phyloP scores from a whole-genome alignment of 768 basidiomycete species.

The Lyophyllum shimeji region DNA sequence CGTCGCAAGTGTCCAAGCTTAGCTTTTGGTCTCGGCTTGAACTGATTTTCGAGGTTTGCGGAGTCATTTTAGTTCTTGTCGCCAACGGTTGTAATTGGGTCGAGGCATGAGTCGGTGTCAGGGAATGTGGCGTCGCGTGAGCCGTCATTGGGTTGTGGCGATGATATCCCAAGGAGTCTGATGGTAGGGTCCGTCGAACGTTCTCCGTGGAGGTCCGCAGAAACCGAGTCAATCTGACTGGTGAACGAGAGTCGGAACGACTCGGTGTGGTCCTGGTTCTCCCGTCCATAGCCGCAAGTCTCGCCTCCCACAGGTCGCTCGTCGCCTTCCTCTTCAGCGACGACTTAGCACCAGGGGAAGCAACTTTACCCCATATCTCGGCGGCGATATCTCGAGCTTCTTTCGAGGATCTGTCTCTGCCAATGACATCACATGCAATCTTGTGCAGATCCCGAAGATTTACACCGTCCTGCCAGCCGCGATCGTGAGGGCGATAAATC shows the following conservation, averaged over 20 bases:
- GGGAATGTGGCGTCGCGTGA: neutral
- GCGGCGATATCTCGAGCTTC: conserved; percentile 46
- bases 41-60: neutral
- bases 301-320: conserved; percentile 42
- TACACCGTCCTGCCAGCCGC: conserved; percentile 61
- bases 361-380: conserved; percentile 34
- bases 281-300: conserved; percentile 28
- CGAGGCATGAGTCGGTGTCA: neutral
- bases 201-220: neutral
- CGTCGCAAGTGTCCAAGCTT: neutral
- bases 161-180: neutral
- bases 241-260: neutral
- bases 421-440: conserved; percentile 54
- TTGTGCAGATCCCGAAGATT: conserved; percentile 49
- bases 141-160: no score
- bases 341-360: conserved; percentile 37
- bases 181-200: neutral
- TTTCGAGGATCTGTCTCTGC: conserved; percentile 50
- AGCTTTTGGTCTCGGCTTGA: neutral
- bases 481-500: conserved; percentile 56
- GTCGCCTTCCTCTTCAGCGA: conserved; percentile 37
- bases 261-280: conserved; percentile 3
- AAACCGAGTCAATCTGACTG: neutral
- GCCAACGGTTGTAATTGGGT: conserved; percentile 1
- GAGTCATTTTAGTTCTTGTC: neutral